Conservation (phyloP, 2,329 filamentous ascomycete genomes). For the Sporothrix pseudoabietina region DNA sequence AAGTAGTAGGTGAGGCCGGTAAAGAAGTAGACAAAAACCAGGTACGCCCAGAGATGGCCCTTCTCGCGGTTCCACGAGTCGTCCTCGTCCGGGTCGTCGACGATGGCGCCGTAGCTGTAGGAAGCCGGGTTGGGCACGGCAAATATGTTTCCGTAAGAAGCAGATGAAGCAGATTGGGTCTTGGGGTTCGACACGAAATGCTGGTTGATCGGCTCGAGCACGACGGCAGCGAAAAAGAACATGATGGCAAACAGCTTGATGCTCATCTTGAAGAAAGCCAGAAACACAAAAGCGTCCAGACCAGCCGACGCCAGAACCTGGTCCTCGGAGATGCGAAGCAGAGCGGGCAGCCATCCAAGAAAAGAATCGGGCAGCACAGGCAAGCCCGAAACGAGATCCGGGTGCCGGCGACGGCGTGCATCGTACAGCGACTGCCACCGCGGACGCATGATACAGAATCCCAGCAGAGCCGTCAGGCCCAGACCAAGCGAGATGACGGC, state of each 20-base stretch:
- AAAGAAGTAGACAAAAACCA: slow-evolving; percentile 94
- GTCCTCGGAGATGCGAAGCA: slow-evolving; percentile 84
- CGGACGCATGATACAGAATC: slow-evolving; percentile 82
- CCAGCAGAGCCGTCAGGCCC: slow-evolving; percentile 69
- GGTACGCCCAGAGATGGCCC: slow-evolving; percentile 84
- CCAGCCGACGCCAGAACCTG: slow-evolving; percentile 88
- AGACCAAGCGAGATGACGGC: slow-evolving; percentile 71
- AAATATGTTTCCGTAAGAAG: background rate
- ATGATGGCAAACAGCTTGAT: slow-evolving; percentile 79
- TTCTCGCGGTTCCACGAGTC: slow-evolving; percentile 42
- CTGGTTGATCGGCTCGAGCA: slow-evolving; percentile 85
- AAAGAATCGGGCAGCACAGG: slow-evolving; percentile 81
- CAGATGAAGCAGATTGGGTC: background rate
- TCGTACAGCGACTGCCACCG: slow-evolving; percentile 92
- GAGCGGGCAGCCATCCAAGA: slow-evolving; percentile 88
- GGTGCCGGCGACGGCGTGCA: slow-evolving; percentile 72
- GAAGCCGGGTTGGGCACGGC: slow-evolving; percentile 1
- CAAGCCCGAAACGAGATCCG: slow-evolving; percentile 57
- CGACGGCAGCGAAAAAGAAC: slow-evolving; percentile 75
- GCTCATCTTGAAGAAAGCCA: slow-evolving; percentile 95
- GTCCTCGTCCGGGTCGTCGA: slow-evolving; percentile 37
- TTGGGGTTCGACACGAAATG: slow-evolving; percentile 52
- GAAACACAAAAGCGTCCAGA: slow-evolving; percentile 75
- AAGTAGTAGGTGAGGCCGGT: slow-evolving; percentile 79
- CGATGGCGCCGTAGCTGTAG: background rate